A percentile compares a stretch with the other conserved stretches of the same genome.
Evolutionary conservation across 108 stramenopile species (phyloP).

Genomic region (Parietichytrium sp.): DNA sequence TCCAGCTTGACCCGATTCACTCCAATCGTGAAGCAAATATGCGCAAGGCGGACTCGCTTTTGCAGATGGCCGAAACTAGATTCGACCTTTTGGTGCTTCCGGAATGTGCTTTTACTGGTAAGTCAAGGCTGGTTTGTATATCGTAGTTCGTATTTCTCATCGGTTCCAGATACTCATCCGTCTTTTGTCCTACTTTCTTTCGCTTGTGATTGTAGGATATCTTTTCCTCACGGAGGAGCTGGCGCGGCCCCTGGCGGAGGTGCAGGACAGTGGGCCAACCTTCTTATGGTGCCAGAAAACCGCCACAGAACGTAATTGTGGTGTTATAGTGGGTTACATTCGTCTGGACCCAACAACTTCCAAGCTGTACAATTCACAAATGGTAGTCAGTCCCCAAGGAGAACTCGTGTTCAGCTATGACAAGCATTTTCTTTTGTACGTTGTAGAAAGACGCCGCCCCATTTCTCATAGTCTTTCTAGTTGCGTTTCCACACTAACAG

Average conservation of each 20-base stretch:
- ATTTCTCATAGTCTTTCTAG: not conserved
- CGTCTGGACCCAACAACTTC: not conserved
- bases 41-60: not conserved
- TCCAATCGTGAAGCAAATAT: not conserved
- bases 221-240: not conserved
- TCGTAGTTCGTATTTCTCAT: no score
- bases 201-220: no score
- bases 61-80: not conserved
- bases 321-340: not conserved
- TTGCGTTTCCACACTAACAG: not conserved
- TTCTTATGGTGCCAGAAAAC: not conserved
- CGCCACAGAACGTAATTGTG: not conserved
- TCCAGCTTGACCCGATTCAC: not conserved
- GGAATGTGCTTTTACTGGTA: constrained; percentile 10
- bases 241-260: not conserved
- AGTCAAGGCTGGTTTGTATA: no score
- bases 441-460: no score
- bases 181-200: no score
- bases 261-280: not conserved
- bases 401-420: not conserved
- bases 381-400: not conserved
- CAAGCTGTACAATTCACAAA: not conserved
- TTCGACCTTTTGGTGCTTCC: constrained; percentile 6
- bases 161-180: no score
- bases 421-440: constrained; percentile 29